Evolutionary conservation across 139 green algal species (phyloP), one percentile per base, ranked within the genome.

Genomic region (Raphidocelis subcapitata): DNA sequence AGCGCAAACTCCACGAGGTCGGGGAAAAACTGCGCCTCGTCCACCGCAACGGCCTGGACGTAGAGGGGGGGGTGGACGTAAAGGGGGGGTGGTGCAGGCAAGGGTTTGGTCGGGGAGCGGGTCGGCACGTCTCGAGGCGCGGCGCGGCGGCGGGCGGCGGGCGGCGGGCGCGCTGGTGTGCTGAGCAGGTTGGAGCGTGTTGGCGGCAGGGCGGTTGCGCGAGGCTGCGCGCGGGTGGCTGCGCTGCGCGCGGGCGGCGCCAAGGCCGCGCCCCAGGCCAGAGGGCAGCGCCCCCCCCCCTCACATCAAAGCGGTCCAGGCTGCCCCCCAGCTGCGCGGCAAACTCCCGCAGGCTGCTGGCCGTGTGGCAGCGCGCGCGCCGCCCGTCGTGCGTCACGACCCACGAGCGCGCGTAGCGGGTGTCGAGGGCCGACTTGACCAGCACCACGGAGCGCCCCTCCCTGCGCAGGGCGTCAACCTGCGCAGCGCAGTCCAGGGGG

Each of bases 21-120:
- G 12, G 67, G 62, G 47, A 96, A 93, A 60, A 83, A 96, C 71
- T 96, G 91, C 4, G 85, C 91, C 60, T 96, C 91, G 51, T 96
- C 91, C 54, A 96, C 85, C 0, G 87, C 91, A 55, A 96, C 76
- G 16, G 89, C 84, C 37, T 88, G 20, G n/a, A n/a, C n/a, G n/a
- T n/a, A n/a, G n/a, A n/a, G n/a, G n/a, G n/a, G n/a, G n/a, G n/a
- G n/a, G n/a, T n/a, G n/a, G n/a, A n/a, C n/a, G n/a, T n/a, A n/a
- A n/a, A n/a, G n/a, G n/a, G n/a, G n/a, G n/a, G n/a, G n/a, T n/a
- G n/a, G n/a, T n/a, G n/a, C n/a, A n/a, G n/a, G n/a, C n/a, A n/a
- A n/a, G n/a, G n/a, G n/a, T n/a, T n/a, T n/a, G n/a, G n/a, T n/a
- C n/a, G n/a, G n/a, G n/a, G n/a, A n/a, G n/a, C n/a, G n/a, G n/a